These are phyloP conservation scores for Jasminum sambac DNA, from an alignment of 257 asterid genomes.

Conservation along the genomic window DNA sequence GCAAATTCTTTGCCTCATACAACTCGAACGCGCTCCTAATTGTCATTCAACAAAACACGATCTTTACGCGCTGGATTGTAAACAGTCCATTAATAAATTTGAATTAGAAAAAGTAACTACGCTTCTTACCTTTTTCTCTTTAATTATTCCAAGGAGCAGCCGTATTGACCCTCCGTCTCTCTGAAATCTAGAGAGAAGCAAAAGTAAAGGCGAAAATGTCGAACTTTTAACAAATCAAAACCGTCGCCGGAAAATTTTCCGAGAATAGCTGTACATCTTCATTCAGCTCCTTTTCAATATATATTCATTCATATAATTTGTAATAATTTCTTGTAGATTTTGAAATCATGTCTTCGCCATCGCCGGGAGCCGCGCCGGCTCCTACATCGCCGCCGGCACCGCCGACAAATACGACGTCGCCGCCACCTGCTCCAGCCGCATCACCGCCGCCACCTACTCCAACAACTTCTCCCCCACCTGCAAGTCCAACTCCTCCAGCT, in stretches of 20 bases:
- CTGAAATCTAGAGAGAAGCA: not conserved
- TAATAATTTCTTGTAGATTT: not conserved
- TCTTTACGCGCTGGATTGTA: no score
- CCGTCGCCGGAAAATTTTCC: not conserved
- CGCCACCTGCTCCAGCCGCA: slow-evolving; percentile 37
- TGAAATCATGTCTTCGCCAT: slow-evolving; percentile 41
- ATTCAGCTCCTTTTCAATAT: not conserved
- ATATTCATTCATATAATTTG: not conserved
- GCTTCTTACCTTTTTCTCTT: no score
- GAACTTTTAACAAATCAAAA: not conserved
- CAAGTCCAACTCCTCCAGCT: slow-evolving; percentile 31
- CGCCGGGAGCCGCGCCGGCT: slow-evolving; percentile 57
- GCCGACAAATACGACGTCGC: slow-evolving; percentile 33
- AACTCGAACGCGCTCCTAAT: no score
- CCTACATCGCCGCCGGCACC: slow-evolving; percentile 44
- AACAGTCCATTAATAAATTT: no score
- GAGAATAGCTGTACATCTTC: not conserved
- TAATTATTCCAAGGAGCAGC: no score
- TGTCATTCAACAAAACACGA: no score
- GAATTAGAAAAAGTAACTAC: no score
- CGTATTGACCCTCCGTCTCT: not conserved
- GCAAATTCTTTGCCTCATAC: no score
- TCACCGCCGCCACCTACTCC: slow-evolving; percentile 33
- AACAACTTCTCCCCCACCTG: slow-evolving; percentile 41
- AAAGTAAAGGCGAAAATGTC: not conserved